Conservation (phyloP, 257 asterid species). For the Solanum clarkiae region DNA sequence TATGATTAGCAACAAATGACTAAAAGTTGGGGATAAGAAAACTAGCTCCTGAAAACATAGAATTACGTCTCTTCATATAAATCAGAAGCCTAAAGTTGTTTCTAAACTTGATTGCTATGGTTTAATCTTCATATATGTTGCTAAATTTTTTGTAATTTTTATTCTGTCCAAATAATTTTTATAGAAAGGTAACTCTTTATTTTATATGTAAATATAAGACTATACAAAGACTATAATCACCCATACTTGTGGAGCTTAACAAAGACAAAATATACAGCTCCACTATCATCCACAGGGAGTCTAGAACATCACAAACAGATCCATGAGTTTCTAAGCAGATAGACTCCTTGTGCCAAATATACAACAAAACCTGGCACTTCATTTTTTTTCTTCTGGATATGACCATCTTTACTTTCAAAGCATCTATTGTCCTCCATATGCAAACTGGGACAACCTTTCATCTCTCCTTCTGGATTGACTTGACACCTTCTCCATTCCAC, state of each 20-base stretch:
- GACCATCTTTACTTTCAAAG: background rate
- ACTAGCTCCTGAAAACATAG: background rate
- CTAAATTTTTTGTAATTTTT: background rate
- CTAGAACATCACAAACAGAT: no score
- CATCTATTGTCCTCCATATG: background rate
- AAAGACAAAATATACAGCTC: no score
- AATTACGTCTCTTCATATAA: background rate
- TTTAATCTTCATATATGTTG: background rate
- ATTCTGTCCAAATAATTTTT: background rate
- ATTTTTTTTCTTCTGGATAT: no score
- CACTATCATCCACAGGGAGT: no score
- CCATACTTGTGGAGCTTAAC: background rate
- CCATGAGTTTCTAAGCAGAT: background rate
- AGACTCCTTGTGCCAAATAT: background rate
- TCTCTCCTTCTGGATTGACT: background rate
- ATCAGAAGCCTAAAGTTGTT: background rate
- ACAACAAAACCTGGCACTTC: background rate
- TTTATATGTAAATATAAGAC: no score
- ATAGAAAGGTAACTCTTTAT: no score
- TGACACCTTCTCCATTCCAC: background rate
- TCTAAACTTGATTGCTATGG: background rate
- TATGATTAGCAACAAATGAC: background rate
- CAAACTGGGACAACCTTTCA: background rate
- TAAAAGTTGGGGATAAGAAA: background rate
- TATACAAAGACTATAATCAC: no score